Percentiles rank a stretch among this genome's conserved stretches.
Evolutionary conservation across 2,329 filamentous ascomycete genomes (phyloP).

Genomic region (Penicillium janthinellum): DNA sequence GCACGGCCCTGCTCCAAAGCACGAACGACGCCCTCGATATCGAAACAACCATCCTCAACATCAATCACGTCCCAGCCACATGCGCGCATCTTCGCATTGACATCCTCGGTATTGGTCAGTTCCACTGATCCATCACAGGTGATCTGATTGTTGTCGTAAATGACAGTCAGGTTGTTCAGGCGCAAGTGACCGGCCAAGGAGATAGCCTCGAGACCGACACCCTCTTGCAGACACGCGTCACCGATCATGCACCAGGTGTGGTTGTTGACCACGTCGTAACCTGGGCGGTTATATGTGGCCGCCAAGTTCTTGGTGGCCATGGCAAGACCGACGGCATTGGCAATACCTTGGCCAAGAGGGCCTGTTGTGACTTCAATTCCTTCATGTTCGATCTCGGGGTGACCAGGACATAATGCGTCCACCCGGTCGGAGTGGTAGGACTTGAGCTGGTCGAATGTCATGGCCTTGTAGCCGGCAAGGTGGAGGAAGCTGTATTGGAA

Average conservation of each 20-base stretch:
- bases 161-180: conserved; percentile 57
- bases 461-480: conserved; percentile 34
- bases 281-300: conserved; percentile 56
- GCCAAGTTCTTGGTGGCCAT: conserved; percentile 60
- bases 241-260: conserved; percentile 61
- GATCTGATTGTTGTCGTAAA: conserved; percentile 63
- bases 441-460: conserved; percentile 39
- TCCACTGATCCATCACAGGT: conserved; percentile 61
- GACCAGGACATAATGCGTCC: conserved; percentile 34
- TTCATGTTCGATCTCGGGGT: conserved; percentile 60
- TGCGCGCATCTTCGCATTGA: conserved; percentile 60
- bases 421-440: conserved; percentile 36
- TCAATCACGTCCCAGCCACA: conserved; percentile 60
- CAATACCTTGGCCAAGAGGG: conserved; percentile 61
- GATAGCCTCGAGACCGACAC: conserved; percentile 58
- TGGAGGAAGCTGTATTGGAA: conserved; percentile 38
- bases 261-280: conserved; percentile 53
- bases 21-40: conserved; percentile 51
- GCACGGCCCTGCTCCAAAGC: conserved; percentile 51
- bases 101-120: conserved; percentile 55
- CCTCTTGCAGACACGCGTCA: conserved; percentile 60
- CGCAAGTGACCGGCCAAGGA: conserved; percentile 57
- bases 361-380: conserved; percentile 63
- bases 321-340: conserved; percentile 62
- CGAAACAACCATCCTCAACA: conserved; percentile 55